A percentile compares a stretch with the other conserved stretches of the same genome.
phyloP scores from a whole-genome alignment of 768 basidiomycete species.

The Chalciporus piperatus region DNA sequence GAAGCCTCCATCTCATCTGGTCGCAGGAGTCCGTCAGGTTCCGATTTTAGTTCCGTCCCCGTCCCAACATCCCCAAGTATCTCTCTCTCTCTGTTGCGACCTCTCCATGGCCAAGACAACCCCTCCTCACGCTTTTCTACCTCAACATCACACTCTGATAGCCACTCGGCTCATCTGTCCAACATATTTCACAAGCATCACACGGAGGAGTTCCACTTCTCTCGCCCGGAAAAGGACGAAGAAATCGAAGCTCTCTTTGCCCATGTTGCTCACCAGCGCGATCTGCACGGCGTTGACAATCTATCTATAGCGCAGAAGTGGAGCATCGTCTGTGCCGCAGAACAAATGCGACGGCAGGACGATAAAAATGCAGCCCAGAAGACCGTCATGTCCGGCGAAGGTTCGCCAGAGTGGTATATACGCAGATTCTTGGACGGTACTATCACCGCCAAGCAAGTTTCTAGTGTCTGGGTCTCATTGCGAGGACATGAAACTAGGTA shows the following conservation, averaged over 20 bases:
- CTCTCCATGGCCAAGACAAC: slow-evolving; percentile 54
- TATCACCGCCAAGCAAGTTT: slow-evolving; percentile 77
- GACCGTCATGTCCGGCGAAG: slow-evolving; percentile 50
- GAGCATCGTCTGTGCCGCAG: slow-evolving; percentile 82
- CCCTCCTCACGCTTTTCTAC: slow-evolving; percentile 60
- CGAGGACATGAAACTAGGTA: slow-evolving; percentile 81
- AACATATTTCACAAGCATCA: slow-evolving; percentile 54
- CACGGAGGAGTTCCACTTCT: slow-evolving; percentile 64
- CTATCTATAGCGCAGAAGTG: slow-evolving; percentile 85
- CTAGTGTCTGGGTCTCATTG: slow-evolving; percentile 70
- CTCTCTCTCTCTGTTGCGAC: slow-evolving; percentile 42
- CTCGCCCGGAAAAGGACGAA: slow-evolving; percentile 70
- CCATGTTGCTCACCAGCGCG: slow-evolving; percentile 68
- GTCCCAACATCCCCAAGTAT: slow-evolving; percentile 31
- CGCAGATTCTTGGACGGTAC: slow-evolving; percentile 86
- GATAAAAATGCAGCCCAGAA: slow-evolving; percentile 65
- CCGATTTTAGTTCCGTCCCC: slow-evolving; percentile 52
- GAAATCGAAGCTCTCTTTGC: slow-evolving; percentile 83
- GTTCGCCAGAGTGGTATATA: slow-evolving; percentile 91
- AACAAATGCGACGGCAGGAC: slow-evolving; percentile 75
- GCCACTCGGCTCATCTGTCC: slow-evolving; percentile 41
- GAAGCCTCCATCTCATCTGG: slow-evolving; percentile 55
- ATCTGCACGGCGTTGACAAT: slow-evolving; percentile 55
- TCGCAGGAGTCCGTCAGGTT: slow-evolving; percentile 45
- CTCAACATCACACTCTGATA: slow-evolving; percentile 42